phyloP scores from a whole-genome alignment of 2,329 filamentous ascomycete genomes.

The Apiospora koreana region DNA sequence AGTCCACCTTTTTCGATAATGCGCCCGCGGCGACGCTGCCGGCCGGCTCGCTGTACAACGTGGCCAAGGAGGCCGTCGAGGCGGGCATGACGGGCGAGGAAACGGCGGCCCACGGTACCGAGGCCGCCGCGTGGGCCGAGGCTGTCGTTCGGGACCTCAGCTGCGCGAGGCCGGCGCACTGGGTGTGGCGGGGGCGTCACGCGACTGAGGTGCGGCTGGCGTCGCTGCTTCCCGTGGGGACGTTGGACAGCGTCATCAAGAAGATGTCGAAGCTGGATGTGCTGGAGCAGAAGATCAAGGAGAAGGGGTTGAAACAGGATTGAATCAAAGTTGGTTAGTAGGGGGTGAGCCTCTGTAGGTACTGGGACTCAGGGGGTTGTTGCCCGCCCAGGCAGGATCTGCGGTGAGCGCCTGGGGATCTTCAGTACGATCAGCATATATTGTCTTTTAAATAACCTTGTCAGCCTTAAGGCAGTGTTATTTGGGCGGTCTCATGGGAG shows the following conservation, averaged over 20 bases:
- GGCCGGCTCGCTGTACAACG: background rate
- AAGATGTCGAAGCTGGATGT: conserved; percentile 14
- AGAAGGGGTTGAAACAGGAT: background rate
- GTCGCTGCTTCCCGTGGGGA: background rate
- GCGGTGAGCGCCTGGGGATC: background rate
- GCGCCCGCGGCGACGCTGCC: conserved; percentile 26
- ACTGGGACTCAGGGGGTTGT: background rate
- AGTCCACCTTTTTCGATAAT: conserved; percentile 10
- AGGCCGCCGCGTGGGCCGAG: background rate
- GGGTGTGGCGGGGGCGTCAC: background rate
- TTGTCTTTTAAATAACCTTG: too few species aligned
- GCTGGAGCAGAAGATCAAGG: conserved; percentile 17
- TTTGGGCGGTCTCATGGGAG: background rate
- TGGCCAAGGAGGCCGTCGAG: background rate
- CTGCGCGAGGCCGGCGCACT: background rate
- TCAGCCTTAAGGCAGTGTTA: background rate
- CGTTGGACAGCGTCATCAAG: background rate
- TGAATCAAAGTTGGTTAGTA: background rate
- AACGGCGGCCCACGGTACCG: background rate
- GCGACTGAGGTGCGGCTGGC: background rate
- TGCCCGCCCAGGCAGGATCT: background rate
- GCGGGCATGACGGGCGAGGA: background rate
- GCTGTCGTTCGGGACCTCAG: background rate
- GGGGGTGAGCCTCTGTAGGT: background rate
- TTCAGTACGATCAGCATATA: background rate